phyloP scores from a whole-genome alignment of 2,329 filamentous ascomycete genomes.

The Harringtonia aguacate region DNA sequence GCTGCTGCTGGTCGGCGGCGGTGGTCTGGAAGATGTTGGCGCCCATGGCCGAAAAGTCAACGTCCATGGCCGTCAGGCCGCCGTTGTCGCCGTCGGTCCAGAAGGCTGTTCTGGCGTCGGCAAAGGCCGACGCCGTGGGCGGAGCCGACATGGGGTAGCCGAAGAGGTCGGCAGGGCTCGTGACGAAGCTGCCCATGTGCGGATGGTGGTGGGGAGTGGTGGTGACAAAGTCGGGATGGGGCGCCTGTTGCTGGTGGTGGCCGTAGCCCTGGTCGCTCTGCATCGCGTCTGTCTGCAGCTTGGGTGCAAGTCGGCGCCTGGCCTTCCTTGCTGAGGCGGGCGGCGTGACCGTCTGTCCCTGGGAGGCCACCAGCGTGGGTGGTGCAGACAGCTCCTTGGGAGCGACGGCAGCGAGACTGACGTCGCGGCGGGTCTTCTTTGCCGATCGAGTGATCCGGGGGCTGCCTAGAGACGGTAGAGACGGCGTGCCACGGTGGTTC shows the following conservation, averaged over 20 bases:
- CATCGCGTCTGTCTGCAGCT: constrained; percentile 36
- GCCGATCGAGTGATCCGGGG: constrained; percentile 19
- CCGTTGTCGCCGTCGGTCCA: constrained; percentile 40
- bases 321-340: constrained; percentile 47
- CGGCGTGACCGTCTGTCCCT: constrained; percentile 46
- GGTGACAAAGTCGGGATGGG: constrained; percentile 25
- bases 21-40: constrained; percentile 32
- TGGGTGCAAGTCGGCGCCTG: constrained; percentile 42
- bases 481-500: not conserved
- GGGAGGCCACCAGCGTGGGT: too few species aligned
- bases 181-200: constrained; percentile 35
- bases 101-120: constrained; percentile 33
- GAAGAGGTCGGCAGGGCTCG: constrained; percentile 43
- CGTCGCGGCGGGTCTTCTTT: constrained; percentile 36
- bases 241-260: constrained; percentile 27
- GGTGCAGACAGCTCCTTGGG: constrained; percentile 18
- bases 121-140: constrained; percentile 33
- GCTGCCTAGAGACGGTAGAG: constrained; percentile 15
- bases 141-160: constrained; percentile 50
- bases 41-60: constrained; percentile 41
- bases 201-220: constrained; percentile 37
- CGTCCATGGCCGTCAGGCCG: constrained; percentile 43
- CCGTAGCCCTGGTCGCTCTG: constrained; percentile 46
- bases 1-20: constrained; percentile 33
- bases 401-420: constrained; percentile 16